These are phyloP conservation scores for Neurospora sp. DNA, from an alignment of 2,329 filamentous ascomycete genomes.

Conservation along the genomic window DNA sequence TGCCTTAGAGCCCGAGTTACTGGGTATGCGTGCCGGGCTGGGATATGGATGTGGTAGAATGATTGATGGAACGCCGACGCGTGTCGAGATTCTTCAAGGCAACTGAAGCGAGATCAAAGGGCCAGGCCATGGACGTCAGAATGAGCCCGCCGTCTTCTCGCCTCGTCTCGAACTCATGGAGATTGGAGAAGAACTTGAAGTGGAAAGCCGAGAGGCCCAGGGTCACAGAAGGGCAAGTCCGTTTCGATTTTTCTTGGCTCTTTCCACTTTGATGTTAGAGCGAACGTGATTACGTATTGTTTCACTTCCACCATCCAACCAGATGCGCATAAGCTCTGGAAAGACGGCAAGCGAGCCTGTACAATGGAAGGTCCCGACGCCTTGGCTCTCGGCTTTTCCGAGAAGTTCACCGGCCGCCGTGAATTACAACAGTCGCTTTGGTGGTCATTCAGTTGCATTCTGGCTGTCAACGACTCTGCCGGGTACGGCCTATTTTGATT, in stretches of 20 bases:
- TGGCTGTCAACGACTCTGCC: too few species aligned
- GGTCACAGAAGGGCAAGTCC: neutral
- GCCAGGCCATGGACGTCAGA: neutral
- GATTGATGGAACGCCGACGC: neutral
- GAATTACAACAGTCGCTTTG: neutral
- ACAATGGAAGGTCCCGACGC: neutral
- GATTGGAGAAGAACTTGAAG: neutral
- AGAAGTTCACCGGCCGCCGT: neutral
- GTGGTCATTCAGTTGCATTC: neutral
- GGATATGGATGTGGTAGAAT: neutral
- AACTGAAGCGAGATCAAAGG: neutral
- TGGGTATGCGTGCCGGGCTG: neutral
- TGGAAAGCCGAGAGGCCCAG: neutral
- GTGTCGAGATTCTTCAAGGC: neutral
- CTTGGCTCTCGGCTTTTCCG: neutral
- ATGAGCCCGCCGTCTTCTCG: neutral
- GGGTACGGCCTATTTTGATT: neutral
- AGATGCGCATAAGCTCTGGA: slow-evolving; percentile 15
- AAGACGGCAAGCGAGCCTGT: slow-evolving; percentile 19
- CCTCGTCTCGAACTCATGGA: neutral
- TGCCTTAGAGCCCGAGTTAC: neutral
- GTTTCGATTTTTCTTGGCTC: neutral
- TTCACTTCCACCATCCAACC: slow-evolving; percentile 16
- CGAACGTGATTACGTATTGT: neutral
- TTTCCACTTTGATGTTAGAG: neutral